Percentiles rank a stretch among this genome's conserved stretches.
These are phyloP conservation scores for Rubroshorea leprosula DNA, from an alignment of 345 rosid genomes.

Conservation along the genomic window DNA sequence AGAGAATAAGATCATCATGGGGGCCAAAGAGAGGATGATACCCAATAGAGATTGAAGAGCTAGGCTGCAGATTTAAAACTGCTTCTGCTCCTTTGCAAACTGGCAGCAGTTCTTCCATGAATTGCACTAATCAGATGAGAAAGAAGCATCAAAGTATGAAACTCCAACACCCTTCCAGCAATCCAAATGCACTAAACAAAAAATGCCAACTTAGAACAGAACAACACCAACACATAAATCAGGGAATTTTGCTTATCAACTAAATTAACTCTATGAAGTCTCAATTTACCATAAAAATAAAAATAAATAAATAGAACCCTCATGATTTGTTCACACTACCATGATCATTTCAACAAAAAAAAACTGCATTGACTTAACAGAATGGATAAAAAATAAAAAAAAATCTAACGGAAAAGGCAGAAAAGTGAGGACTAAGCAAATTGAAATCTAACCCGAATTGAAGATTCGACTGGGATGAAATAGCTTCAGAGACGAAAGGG, in stretches of 20 bases:
- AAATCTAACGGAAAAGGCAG: neutral
- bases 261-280: neutral
- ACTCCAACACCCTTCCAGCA: neutral
- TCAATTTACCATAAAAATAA: neutral
- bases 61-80: conserved; percentile 44
- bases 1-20: conserved; percentile 61
- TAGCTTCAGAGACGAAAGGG: neutral
- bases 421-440: neutral
- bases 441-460: neutral
- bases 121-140: neutral
- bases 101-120: conserved; percentile 28
- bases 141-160: no score
- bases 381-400: neutral
- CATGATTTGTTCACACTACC: neutral
- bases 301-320: neutral
- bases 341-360: neutral
- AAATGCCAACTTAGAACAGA: neutral
- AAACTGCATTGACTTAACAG: neutral
- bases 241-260: neutral
- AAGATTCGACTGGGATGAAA: no score
- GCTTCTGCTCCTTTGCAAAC: conserved; percentile 49
- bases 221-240: no score
- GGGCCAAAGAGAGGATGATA: conserved; percentile 71
- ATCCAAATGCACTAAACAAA: neutral
- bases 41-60: conserved; percentile 45